phyloP scores from a whole-genome alignment of 768 basidiomycete genomes.

The Lactarius psammicola region DNA sequence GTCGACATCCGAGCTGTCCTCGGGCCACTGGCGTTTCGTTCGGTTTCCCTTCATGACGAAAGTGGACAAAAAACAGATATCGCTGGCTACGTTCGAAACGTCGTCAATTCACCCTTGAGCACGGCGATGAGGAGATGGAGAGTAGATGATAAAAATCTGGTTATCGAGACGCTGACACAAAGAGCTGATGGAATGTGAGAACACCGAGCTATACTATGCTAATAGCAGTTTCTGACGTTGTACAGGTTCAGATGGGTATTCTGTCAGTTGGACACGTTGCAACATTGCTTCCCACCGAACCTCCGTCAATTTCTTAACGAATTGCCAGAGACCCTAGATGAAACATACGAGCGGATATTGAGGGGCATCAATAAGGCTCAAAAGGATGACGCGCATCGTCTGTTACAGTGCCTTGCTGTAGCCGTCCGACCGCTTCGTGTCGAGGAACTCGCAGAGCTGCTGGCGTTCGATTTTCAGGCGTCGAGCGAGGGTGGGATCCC shows the following conservation, averaged over 20 bases:
- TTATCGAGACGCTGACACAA: neutral
- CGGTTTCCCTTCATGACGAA: neutral
- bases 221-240: neutral
- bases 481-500: neutral
- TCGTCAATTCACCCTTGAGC: neutral
- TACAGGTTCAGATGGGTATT: neutral
- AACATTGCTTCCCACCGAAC: neutral
- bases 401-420: neutral
- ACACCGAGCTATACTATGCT: neutral
- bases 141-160: neutral
- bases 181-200: neutral
- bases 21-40: neutral
- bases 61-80: neutral
- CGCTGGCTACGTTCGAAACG: neutral
- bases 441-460: neutral
- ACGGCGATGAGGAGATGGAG: neutral
- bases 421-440: neutral
- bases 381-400: neutral
- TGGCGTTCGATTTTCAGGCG: neutral
- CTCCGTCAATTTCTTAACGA: neutral
- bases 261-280: neutral
- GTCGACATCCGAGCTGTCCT: neutral
- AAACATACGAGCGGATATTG: neutral
- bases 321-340: neutral
- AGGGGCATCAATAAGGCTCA: neutral